Conservation (phyloP, 2,329 filamentous ascomycete genomes). For the Apiospora hydei region DNA sequence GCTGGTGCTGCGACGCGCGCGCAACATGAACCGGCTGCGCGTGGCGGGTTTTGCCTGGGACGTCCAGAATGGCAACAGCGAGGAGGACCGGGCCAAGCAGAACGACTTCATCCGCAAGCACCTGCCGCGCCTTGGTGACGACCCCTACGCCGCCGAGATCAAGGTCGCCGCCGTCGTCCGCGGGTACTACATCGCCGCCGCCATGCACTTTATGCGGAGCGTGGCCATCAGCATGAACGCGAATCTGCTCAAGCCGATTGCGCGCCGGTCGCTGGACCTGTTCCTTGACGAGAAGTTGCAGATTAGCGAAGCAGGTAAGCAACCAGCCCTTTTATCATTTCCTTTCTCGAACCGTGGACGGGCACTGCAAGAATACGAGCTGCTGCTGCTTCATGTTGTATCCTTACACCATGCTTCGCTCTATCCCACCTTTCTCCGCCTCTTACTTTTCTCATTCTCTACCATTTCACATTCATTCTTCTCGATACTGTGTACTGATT, state of each 20-base stretch:
- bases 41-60: conserved; percentile 45
- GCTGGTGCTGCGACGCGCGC: conserved; percentile 52
- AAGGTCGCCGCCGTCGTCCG: conserved; percentile 68
- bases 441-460: background rate
- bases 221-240: conserved; percentile 45
- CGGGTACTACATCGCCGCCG: conserved; percentile 74
- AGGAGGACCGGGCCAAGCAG: conserved; percentile 56
- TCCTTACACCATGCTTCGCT: background rate
- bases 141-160: conserved; percentile 67
- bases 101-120: conserved; percentile 51
- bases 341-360: background rate
- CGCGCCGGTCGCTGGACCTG: conserved; percentile 34
- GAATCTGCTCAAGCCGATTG: conserved; percentile 38
- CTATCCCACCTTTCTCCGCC: background rate
- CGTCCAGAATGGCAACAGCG: conserved; percentile 46
- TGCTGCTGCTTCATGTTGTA: background rate
- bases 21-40: conserved; percentile 58
- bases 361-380: too few species aligned
- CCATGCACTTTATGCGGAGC: conserved; percentile 67
- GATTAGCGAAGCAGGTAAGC: conserved; percentile 38
- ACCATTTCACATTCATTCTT: background rate
- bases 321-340: background rate
- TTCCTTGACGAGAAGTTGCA: conserved; percentile 39
- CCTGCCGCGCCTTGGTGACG: conserved; percentile 57
- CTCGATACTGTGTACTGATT: background rate